Base-by-base conservation (phyloP, 768 basidiomycete genomes). In the Suillus weaverae region DNA sequence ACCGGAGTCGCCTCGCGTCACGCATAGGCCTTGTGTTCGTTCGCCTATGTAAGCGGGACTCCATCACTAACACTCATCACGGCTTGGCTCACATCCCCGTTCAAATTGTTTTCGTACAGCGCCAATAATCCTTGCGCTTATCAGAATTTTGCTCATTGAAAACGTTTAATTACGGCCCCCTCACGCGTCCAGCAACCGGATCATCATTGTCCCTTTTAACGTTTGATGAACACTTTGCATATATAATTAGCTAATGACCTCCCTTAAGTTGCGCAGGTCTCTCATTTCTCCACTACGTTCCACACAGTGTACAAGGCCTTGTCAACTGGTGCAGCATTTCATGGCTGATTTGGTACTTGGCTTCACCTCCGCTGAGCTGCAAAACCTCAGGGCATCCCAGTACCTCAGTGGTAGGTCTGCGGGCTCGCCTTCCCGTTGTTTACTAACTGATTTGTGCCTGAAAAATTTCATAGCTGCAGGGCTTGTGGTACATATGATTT, bases 381-480 rank as follows among this genome's bases (percentile, higher is more conserved):
- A 66, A 35, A 63, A 51, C 48, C n/a, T 63, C 35, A 56, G 5
- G 43, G 73, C 67, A 4, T 69, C 73, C 10, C 66, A 69, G 50
- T 74, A 74, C 51, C 41, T 74, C 59, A 70, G 70, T 43, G 73
- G 73, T 76, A 63, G 63, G 73, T 55, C 18, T 48, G 32, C 38
- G 9, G 30, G 1, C 32, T 32, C 41, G 20, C 46, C n/a, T 36
- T 36, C 32, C 39, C 10, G 8, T 61, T 20, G 3, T 60, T 22
- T 14, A 33, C 6, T 6, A 16, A 60, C 66, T 70, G 61, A 70
- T 50, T 22, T n/a, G n/a, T 22, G 18, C 4, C n/a, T 35, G 5
- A 20, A 32, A 22, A 33, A 22, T 48, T 36, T 26, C 33, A 18
- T 56, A 74, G 73, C 68, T 56, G 70, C 46, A 18, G 75, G 74